Evolutionary conservation across 768 basidiomycete species (phyloP).

Genomic region (Tricholoma saponaceum): DNA sequence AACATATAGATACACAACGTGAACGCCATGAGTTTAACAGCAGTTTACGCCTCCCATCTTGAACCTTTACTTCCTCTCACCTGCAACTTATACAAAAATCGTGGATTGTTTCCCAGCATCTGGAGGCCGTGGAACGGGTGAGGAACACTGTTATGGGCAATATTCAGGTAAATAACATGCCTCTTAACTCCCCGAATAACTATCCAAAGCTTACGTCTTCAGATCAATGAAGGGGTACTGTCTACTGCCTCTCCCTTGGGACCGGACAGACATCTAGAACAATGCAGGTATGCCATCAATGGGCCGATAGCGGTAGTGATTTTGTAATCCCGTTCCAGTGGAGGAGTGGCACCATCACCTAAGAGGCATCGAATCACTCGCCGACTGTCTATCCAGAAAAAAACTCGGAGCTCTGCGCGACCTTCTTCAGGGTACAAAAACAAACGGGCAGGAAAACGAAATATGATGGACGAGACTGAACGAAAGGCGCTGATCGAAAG

Average conservation of each 20-base stretch:
- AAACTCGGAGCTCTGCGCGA: not conserved
- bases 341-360: not conserved
- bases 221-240: not conserved
- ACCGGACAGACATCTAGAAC: not conserved
- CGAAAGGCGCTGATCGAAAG: constrained; percentile 1
- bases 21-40: constrained; percentile 6
- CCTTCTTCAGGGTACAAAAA: not conserved
- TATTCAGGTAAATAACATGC: not conserved
- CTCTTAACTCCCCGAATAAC: not conserved
- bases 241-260: not conserved
- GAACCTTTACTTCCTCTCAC: constrained; percentile 5
- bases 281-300: not conserved
- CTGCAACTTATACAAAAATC: not conserved
- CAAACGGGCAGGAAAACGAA: not conserved
- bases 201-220: not conserved
- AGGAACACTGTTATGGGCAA: not conserved
- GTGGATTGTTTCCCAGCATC: not conserved
- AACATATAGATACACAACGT: not conserved
- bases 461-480: constrained; percentile 4
- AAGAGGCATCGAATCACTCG: not conserved
- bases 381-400: not conserved
- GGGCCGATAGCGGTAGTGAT: not conserved
- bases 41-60: not conserved
- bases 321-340: not conserved
- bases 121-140: not conserved